Evolutionary conservation across 1,284 basidiomycete species (phyloP).

Genomic region (Moniliella sp.): DNA sequence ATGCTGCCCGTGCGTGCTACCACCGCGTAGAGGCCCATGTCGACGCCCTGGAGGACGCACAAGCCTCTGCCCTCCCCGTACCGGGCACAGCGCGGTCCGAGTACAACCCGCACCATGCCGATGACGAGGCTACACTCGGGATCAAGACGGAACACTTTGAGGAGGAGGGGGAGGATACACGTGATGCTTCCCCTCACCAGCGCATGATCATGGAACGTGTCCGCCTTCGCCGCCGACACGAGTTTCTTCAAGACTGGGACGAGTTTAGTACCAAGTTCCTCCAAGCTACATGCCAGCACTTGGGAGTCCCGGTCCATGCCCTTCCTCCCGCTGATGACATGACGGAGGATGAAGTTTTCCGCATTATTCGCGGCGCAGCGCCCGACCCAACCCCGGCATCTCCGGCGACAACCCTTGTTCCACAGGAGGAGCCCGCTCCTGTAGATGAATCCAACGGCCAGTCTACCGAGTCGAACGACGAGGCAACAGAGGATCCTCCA

Average conservation of each 20-base stretch:
- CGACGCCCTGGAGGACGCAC: constrained; percentile 1
- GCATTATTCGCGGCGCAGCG: too few relatives aligned
- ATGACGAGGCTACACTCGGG: background rate
- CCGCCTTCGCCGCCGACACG: constrained; percentile 12
- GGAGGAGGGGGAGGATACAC: constrained; percentile 3
- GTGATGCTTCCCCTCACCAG: too few relatives aligned
- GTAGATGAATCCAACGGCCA: too few relatives aligned
- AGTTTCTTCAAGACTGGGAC: too few relatives aligned
- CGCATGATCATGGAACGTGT: background rate
- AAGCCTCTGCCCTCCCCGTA: background rate
- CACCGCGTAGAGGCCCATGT: constrained; percentile 7
- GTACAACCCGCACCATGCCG: too few relatives aligned
- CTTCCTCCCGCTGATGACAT: constrained; percentile 12
- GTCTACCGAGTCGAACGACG: too few relatives aligned
- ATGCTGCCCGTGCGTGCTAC: constrained; percentile 10
- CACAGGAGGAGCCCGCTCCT: too few relatives aligned
- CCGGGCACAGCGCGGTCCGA: too few relatives aligned
- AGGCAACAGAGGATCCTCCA: too few relatives aligned
- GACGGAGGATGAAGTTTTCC: too few relatives aligned
- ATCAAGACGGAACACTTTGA: constrained; percentile 2
- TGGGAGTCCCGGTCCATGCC: constrained; percentile 10
- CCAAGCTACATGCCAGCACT: constrained; percentile 24
- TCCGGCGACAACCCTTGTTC: too few relatives aligned
- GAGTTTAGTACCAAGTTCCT: constrained; percentile 18
- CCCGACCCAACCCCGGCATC: too few relatives aligned